Conservation (phyloP, 257 asterid species). For the Jacaranda copaia region DNA sequence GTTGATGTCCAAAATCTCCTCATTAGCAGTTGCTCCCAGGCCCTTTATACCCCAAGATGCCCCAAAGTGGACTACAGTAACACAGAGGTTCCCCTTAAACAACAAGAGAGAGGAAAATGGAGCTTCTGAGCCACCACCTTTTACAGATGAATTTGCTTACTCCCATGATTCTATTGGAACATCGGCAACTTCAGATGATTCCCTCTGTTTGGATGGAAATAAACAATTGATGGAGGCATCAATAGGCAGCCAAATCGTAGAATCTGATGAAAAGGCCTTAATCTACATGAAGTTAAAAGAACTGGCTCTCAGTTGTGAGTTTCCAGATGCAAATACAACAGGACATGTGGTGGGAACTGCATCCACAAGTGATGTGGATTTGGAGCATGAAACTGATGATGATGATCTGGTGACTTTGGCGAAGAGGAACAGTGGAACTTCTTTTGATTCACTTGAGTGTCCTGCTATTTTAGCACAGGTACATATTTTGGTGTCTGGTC, state of each 20-base stretch:
- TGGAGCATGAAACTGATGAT: constrained; percentile 43
- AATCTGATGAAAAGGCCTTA: constrained; percentile 51
- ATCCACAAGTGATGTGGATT: constrained; percentile 38
- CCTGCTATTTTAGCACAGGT: constrained; percentile 64
- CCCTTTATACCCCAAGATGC: constrained; percentile 35
- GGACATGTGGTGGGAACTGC: constrained; percentile 43
- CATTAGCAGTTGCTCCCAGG: constrained; percentile 55
- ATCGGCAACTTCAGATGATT: constrained; percentile 41
- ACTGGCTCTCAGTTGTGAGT: constrained; percentile 42
- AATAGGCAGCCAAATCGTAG: constrained; percentile 35
- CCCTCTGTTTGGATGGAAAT: constrained; percentile 40
- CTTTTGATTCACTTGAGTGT: constrained; percentile 46
- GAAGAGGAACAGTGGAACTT: constrained; percentile 39
- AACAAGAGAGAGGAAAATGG: constrained; percentile 46
- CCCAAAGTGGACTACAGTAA: constrained; percentile 34
- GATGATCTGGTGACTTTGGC: constrained; percentile 43
- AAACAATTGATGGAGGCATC: constrained; percentile 42
- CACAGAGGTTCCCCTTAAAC: constrained; percentile 34
- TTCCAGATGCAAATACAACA: constrained; percentile 36
- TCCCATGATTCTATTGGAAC: constrained; percentile 44
- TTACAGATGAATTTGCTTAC: constrained; percentile 39
- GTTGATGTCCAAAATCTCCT: constrained; percentile 61
- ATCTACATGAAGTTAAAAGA: constrained; percentile 65
- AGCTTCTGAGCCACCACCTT: constrained; percentile 41
- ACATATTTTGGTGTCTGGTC: constrained; percentile 25